A percentile compares a stretch with the other conserved stretches of the same genome.
Evolutionary conservation across 306 rosid species (phyloP).

Genomic region (Citrullus amarus): DNA sequence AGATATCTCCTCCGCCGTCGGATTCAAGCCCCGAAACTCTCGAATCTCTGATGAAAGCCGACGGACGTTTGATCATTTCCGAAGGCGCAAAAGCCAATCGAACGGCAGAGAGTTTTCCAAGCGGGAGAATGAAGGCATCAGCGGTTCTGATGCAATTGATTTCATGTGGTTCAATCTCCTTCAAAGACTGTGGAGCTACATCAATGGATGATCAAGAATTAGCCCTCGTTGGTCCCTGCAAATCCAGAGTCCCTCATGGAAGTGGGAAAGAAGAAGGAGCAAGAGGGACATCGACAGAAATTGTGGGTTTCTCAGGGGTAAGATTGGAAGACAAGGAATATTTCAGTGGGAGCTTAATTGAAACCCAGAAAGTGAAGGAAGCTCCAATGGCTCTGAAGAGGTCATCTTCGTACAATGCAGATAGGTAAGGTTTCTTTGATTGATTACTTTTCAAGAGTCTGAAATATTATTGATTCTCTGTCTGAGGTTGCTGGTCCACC

Average conservation of each 20-base stretch:
- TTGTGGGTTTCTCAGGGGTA: constrained; percentile 29
- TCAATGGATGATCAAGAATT: constrained; percentile 45
- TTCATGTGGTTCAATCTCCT: constrained; percentile 81
- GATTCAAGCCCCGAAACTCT: constrained; percentile 94
- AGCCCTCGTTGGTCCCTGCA: constrained; percentile 50
- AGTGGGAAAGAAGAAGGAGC: constrained; percentile 22
- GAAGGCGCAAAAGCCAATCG: constrained; percentile 17
- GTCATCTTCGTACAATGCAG: constrained; percentile 86
- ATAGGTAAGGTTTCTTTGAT: constrained; percentile 29
- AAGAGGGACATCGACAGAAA: constrained; percentile 30
- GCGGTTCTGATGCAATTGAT: constrained; percentile 66
- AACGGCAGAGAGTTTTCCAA: constrained; percentile 32
- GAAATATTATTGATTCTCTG: constrained; percentile 27
- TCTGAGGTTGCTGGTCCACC: constrained; percentile 9
- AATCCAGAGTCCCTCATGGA: constrained; percentile 43
- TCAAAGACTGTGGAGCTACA: constrained; percentile 49
- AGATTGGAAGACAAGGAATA: constrained; percentile 83
- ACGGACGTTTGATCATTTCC: constrained; percentile 43
- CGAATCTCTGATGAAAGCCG: constrained; percentile 75
- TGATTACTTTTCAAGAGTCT: constrained; percentile 3
- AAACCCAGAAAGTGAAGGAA: constrained; percentile 32
- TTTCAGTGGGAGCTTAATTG: constrained; percentile 87
- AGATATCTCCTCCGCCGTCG: constrained; percentile 95
- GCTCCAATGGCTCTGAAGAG: constrained; percentile 44
- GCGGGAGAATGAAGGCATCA: constrained; percentile 67